A percentile compares a stretch with the other conserved stretches of the same genome.
Conservation (phyloP, 2,329 filamentous ascomycete genomes). For the Thelonectria olida region DNA sequence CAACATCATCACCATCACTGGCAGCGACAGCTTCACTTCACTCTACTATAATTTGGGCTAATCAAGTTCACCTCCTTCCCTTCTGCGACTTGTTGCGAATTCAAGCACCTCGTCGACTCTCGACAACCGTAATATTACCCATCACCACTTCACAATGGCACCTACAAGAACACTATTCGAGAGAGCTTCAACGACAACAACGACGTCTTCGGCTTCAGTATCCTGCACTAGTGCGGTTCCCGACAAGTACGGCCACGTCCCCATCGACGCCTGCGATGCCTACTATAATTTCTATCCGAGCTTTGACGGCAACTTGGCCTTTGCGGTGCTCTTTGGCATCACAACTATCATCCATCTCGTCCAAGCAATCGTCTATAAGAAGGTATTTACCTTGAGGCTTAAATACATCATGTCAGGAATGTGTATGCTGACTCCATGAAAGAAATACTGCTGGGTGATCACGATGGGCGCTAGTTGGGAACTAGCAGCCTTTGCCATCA, state of each 20-base stretch:
- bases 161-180: conserved; percentile 28
- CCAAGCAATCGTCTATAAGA: conserved; percentile 44
- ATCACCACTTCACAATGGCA: conserved; percentile 28
- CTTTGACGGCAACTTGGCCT: conserved; percentile 46
- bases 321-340: conserved; percentile 44
- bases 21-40: not conserved
- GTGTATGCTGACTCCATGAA: not conserved
- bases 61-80: not conserved
- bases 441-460: conserved; percentile 50
- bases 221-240: conserved; percentile 48
- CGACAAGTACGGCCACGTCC: conserved; percentile 44
- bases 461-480: conserved; percentile 53
- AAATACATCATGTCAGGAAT: not conserved
- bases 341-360: conserved; percentile 39
- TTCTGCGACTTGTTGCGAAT: not conserved
- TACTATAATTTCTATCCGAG: conserved; percentile 45
- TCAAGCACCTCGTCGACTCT: not conserved
- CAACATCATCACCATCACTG: conserved; percentile 5
- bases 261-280: conserved; percentile 44
- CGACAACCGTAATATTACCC: not conserved
- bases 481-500: conserved; percentile 48
- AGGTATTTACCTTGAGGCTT: conserved; percentile 29
- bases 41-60: not conserved
- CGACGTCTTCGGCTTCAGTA: conserved; percentile 39
- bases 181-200: conserved; percentile 40